Evolutionary conservation across 176 grass and related monocot species (phyloP).

Genomic region (Rhipidocladum racemiflorum): DNA sequence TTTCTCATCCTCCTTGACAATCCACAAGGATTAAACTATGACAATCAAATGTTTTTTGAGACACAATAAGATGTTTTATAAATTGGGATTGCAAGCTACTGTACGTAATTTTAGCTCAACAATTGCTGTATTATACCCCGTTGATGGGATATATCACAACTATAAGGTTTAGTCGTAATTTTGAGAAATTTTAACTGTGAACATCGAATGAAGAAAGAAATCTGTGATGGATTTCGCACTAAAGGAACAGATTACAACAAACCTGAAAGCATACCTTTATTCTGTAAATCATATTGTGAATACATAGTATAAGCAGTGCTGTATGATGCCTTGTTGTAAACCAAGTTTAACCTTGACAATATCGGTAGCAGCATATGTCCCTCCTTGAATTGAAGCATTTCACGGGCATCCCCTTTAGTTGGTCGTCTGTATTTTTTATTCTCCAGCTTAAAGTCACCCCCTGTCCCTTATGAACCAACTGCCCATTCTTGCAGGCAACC

Average conservation of each 20-base stretch:
- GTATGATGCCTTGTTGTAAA: not conserved
- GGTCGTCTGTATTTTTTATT: not conserved
- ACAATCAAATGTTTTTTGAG: too few species aligned
- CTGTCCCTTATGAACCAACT: not conserved
- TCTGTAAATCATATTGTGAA: not conserved
- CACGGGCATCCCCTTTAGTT: not conserved
- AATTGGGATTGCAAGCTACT: not conserved
- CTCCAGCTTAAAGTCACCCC: not conserved
- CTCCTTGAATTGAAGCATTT: too few species aligned
- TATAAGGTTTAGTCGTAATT: not conserved
- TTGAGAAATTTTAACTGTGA: not conserved
- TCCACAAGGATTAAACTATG: too few species aligned
- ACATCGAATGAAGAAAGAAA: not conserved
- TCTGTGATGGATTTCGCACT: not conserved
- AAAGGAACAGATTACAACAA: not conserved
- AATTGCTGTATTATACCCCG: not conserved
- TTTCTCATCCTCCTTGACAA: too few species aligned
- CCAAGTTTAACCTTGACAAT: not conserved
- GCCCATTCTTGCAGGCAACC: slow-evolving; percentile 39
- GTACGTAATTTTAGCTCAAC: not conserved
- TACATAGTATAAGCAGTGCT: not conserved
- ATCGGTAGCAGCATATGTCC: not conserved
- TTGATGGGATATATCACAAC: not conserved
- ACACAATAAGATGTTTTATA: too few species aligned
- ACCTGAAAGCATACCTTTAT: not conserved